Base-by-base conservation (phyloP, 2,329 filamentous ascomycete genomes). In the Colletotrichum sublineola region DNA sequence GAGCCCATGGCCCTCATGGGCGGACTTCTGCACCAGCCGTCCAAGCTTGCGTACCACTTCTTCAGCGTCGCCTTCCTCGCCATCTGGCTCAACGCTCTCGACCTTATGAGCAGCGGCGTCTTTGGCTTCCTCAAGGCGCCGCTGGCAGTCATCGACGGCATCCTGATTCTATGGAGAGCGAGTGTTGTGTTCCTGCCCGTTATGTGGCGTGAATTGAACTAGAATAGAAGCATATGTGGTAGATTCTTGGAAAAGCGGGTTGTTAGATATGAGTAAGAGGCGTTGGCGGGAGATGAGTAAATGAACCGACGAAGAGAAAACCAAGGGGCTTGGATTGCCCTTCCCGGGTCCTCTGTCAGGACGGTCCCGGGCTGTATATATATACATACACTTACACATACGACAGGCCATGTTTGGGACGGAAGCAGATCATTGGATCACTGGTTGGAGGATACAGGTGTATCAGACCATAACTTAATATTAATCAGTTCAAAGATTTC, bases 1-100 rank as follows among this genome's bases (percentile, higher is more conserved):
- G 94, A 93, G 44, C 96, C 96, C 3, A 91, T 93, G 57, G 93
- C 93, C 40, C 85, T 99, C 72, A 86, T 99, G 11, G 94, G 90
- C 11, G 96, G 95, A 18, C 88, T 98, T 69, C 91, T 97, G 75
- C 89, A 91, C 62, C 89, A 91, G 66, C 96, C 96, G 0, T 82
- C 91, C 63, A 88, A 95, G 50, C 90, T 99, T 50, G 91, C 96
- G 77, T 93, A 93, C 80, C 96, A 99, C 83, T 99, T 99, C 85
- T 99, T 98, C 84, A 90, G 91, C 38, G 96, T 99, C 42, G 96
- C 96, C 3, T 91, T 98, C 76, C 89, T 97, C 75, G 91, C 92
- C 36, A 94, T 98, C 75, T 97, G 93, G 92, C 78, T 91, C 73
- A 83, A 87, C 73, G 79, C 78, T 5, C 76, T 82, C 55, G 79